Base-by-base conservation (phyloP, 1,139 yeast genomes). In the Yamadazyma spencermartinsiae region DNA sequence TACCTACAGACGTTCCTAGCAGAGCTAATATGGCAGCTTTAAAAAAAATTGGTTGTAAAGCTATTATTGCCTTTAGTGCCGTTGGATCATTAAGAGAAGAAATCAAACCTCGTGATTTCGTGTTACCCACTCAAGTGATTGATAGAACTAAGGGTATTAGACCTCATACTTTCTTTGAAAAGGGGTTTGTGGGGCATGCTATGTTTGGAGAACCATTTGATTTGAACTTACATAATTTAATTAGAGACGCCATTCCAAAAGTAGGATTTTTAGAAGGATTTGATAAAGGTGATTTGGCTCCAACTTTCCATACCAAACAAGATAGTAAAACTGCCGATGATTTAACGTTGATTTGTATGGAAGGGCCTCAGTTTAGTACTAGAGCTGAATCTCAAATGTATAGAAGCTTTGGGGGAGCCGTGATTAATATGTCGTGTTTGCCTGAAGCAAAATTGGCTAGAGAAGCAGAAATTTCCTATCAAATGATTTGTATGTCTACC, bases 131-230 rank as follows among this genome's bases (percentile, higher is more conserved):
- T 48, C 99, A 92, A 70, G 77, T 92, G 55, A 90, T 94, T 55
- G 99, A 92, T 63, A 79, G 98, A 61, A 92, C 99, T 35, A 90
- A 92, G 68, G 98, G 98, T 12, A 83, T 88, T 53, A 77, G 99
- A 53, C 85, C 88, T 13, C 80, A 92, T 11, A 86, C 97, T 12
- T 92, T 87, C 64, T 90, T 89, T 55, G 98, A 86, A 55, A 76
- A 76, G 44, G 98, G 98, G 0, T 82, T 92, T 53, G 98, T 92
- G 7, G 98, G 96, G 18, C 98, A 92, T 61, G 97, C 94, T 33
- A 90, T 89, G 56, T 92, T 92, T 62, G 98, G 98, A 36, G 96
- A 92, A 57, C 98, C 98, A 30, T 92, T 92, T 55, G 96, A 92
- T 56, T 65, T 78, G 45, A 77, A 79, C 45, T 74, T 92, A 56